phyloP scores from a whole-genome alignment of 179 eudicot species.

The Dionaea muscipula region DNA sequence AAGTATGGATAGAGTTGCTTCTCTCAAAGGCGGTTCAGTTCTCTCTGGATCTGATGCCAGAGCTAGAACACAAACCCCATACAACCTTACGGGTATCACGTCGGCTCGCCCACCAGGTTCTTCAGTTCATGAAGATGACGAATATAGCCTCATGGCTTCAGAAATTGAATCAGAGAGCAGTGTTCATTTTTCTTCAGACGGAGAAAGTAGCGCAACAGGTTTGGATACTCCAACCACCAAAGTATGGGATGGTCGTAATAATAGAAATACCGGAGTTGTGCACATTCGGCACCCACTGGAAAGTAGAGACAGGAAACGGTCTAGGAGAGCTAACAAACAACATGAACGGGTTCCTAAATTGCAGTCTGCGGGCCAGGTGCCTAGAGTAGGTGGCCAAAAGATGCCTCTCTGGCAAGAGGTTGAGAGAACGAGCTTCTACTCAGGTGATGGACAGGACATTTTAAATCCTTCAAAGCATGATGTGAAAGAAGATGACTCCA shows the following conservation, averaged over 20 bases:
- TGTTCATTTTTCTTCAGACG: constrained; percentile 47
- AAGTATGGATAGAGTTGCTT: constrained; percentile 10
- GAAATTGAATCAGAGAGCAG: constrained; percentile 48
- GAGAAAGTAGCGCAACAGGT: constrained; percentile 59
- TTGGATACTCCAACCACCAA: constrained; percentile 71
- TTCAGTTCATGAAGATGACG: constrained; percentile 44
- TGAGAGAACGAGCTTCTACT: constrained; percentile 62
- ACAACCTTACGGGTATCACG: constrained; percentile 14
- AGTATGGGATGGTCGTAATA: constrained; percentile 90
- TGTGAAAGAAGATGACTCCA: constrained; percentile 52
- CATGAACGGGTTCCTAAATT: constrained; percentile 30
- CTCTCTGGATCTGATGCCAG: constrained; percentile 17
- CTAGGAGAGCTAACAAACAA: constrained; percentile 32
- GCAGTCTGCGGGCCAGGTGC: constrained; percentile 47
- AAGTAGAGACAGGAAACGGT: constrained; percentile 40
- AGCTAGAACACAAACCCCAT: constrained; percentile 18
- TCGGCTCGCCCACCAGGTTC: constrained; percentile 19
- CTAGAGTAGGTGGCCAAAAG: constrained; percentile 44
- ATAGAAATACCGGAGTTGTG: constrained; percentile 39
- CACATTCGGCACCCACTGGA: constrained; percentile 89
- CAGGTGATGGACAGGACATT: constrained; percentile 65
- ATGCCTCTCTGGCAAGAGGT: constrained; percentile 70
- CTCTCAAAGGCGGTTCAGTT: constrained; percentile 16
- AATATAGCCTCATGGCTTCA: constrained; percentile 19
- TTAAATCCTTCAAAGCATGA: constrained; percentile 33